Base-by-base conservation (phyloP, 1,284 basidiomycete genomes). In the Xerocomus amazonicus region DNA sequence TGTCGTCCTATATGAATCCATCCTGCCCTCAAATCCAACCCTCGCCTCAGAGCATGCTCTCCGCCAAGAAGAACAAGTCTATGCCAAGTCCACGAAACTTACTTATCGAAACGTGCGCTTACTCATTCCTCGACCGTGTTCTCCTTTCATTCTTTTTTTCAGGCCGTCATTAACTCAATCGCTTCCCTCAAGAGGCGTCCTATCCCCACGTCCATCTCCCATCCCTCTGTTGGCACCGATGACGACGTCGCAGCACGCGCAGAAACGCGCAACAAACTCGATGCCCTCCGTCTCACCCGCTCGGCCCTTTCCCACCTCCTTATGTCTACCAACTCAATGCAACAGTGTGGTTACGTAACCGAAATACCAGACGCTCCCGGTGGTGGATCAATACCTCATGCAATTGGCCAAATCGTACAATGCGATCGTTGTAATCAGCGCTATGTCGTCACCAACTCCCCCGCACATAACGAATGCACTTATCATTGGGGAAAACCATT, bases 401-500 rank as follows among this genome's bases (percentile, higher is more conserved):
- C 81, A 29, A 80, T 84, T 52, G 91, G 90, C 7, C 73, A 82
- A 49, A 65, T 79, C 13, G 74, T 78, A 50, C 83, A 73, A 48
- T 97, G 94, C 59, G 89, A 91, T 47, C 78, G 93, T 34, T 97
- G 94, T 63, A 70, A 70, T 14, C 73, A 79, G 49, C 73, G 79
- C 6, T 95, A 87, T 60, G 67, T 77, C 48, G 88, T 93, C 32
- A 83, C 80, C 56, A 72, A 74, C 36, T 71, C 72, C 48, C 78
- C 78, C 26, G 72, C 79, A 37, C 74, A 76, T 13, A 78, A 82
- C 2, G 78, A 86, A 54, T 97, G 94, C 66, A 69, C 76, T 0
- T 86, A 81, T 63, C 94, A 97, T 65, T 92, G 89, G 84, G 93
- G 92, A 0, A 84, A 77, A 66, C 73, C 78, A n/a, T 77, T 77